Evolutionary conservation across 2,329 filamentous ascomycete genomes (phyloP), one percentile per base, ranked within the genome.

Genomic region (Aureobasidium sp.): DNA sequence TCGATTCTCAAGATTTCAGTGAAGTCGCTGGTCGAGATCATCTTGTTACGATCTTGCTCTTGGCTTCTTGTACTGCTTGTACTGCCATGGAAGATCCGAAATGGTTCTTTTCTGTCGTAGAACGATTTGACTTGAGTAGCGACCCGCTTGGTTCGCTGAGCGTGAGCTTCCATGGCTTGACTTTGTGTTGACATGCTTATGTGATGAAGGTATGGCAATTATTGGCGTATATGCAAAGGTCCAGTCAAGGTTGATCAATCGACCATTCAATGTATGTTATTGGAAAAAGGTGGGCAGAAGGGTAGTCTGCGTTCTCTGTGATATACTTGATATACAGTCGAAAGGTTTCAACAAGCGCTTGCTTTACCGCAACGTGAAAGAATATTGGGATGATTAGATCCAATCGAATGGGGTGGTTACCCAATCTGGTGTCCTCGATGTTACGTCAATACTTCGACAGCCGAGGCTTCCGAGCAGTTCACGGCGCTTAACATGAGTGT

Each of bases 11-110:
- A 65, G 1, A 83, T 76, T 67, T 79, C 71, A 37, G 76, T 77
- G n/a, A 82, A 73, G 3, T 68, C 70, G 65, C 75, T 78, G n/a
- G 78, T 81, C 65, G 82, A 78, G 48, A 83, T 73, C 61, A 79
- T 74, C 15, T 71, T 68, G 52, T 75, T 72, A 29, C 71, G 74
- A 43, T 76, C 73, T 9, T 76, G 75, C 39, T 74, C 71, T 10
- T 80, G 71, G 61, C 65, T 65, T 47, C 68, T 66, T 8, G 81
- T 84, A 48, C 78, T 81, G 59, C 83, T 81, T 4, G 82, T 84
- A 6, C 77, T 80, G 61, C 82, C 82, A 74, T 85, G 82, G 67
- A 79, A 82, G 57, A 84, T 79, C n/a, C 81, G 76, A 66, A 82
- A 84, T 5, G 77, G 76, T 27, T 76, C 74, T 67, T 69, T 73